Evolutionary conservation across 1,284 basidiomycete genomes (phyloP), one percentile per base, ranked within the genome.

Genomic region (Irpex sp.): DNA sequence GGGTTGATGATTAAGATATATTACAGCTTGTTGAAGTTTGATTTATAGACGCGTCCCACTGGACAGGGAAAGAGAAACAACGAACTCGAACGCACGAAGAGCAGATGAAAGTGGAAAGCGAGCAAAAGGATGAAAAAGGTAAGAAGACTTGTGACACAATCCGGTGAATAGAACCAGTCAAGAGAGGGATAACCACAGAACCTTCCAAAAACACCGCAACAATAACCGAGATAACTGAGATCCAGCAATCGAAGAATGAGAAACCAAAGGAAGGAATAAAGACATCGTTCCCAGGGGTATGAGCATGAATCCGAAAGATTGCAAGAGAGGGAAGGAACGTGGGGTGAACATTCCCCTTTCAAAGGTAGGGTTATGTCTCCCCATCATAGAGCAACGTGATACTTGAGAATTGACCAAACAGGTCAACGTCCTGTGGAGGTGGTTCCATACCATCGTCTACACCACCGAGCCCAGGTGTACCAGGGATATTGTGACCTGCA

Each of bases 351-450:
- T 1, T 42, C 38, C 38, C 38, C 38, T 42, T 42, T 42, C 38
- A 42, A 32, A 32, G 32, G 32, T 32, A 32, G 32, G 38, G 56
- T 75, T 72, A 82, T 74, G 71, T 78, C 75, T 95, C 94, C 68
- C 93, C 94, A 76, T 95, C 94, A 81, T 96, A 91, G 76, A 96
- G 92, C 80, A 97, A 85, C 72, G 96, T 97, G 78, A 97, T 95
- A 82, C 93, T 96, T 77, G 91, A 94, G 83, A 97, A 97, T 65
- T 89, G 94, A 68, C 89, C 90, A 82, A 97, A 97, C 74, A 95
- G 83, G 81, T 95, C 87, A 73, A 78, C 80, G 76, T 85, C 80
- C 72, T 81, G 74, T 70, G 80, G 69, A 18, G 75, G 74, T 15
- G 75, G 78, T 72, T 88, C 88, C 79, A 87, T 81, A 68, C 88